A percentile compares a stretch with the other conserved stretches of the same genome.
These are phyloP conservation scores for Diutina pseudorugosa DNA, from an alignment of 1,139 yeast species.

Conservation along the genomic window DNA sequence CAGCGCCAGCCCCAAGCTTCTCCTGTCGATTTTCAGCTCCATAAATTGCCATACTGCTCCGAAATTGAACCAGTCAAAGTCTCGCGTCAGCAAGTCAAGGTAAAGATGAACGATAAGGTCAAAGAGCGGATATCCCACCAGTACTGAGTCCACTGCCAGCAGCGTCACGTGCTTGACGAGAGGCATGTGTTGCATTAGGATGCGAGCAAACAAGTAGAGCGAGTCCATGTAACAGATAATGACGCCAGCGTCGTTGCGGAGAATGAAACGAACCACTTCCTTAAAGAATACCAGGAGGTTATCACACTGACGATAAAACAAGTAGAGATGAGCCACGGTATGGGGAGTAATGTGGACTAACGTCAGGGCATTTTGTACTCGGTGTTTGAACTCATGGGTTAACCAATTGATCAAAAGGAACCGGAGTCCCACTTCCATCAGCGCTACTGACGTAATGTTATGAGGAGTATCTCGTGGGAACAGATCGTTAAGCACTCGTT, in stretches of 20 bases:
- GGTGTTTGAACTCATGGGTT: slow-evolving; percentile 24
- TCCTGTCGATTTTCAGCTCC: not conserved
- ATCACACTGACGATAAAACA: slow-evolving; percentile 21
- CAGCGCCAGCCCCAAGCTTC: not conserved
- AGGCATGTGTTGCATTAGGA: slow-evolving; percentile 25
- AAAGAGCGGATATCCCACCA: slow-evolving; percentile 10
- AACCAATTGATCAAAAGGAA: slow-evolving; percentile 32
- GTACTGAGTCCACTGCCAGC: slow-evolving; percentile 8
- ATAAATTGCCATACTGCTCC: not conserved
- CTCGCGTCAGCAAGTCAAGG: not conserved
- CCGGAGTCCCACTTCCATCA: slow-evolving; percentile 27
- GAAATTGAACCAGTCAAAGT: slow-evolving; percentile 1
- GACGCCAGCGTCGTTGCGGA: slow-evolving; percentile 30
- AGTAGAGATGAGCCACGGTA: slow-evolving; percentile 21
- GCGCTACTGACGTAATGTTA: slow-evolving; percentile 10
- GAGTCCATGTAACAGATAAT: slow-evolving; percentile 31
- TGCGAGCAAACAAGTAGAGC: slow-evolving; percentile 22
- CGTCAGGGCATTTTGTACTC: slow-evolving; percentile 20
- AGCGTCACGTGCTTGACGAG: slow-evolving; percentile 21
- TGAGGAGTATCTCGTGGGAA: slow-evolving; percentile 10
- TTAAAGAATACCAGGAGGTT: slow-evolving; percentile 31
- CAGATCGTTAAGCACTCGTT: slow-evolving; percentile 11
- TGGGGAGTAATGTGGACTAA: slow-evolving; percentile 26
- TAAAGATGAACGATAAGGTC: not conserved
- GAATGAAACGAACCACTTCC: slow-evolving; percentile 22